phyloP scores from a whole-genome alignment of 192 early-diverging fungal genomes.

The Pilaira anomala region DNA sequence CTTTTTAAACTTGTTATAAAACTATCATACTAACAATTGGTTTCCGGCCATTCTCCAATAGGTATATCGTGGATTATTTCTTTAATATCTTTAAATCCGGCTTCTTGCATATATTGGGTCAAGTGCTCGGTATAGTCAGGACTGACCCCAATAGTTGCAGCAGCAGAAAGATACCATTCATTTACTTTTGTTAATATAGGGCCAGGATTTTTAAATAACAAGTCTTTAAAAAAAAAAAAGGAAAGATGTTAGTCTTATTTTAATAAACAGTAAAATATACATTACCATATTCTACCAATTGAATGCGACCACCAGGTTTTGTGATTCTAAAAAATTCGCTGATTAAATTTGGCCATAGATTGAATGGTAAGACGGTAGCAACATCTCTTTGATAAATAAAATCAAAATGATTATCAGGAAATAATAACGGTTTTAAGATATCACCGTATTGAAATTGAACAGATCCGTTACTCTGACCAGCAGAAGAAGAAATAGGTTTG shows the following conservation, averaged over 20 bases:
- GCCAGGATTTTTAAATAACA: conserved; percentile 20
- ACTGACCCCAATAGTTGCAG: conserved; percentile 8
- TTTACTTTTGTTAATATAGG: conserved; percentile 25
- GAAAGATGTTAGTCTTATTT: too few relatives aligned
- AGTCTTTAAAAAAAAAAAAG: conserved; percentile 7
- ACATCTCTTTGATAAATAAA: conserved; percentile 39
- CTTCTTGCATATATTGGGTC: neutral
- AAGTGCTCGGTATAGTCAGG: conserved; percentile 4
- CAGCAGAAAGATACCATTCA: conserved; percentile 25
- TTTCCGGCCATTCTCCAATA: conserved; percentile 32
- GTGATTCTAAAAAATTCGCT: conserved; percentile 11
- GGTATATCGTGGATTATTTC: conserved; percentile 26
- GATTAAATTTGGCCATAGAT: conserved; percentile 22
- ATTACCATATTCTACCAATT: conserved; percentile 32
- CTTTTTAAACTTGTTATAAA: neutral
- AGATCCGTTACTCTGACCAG: neutral
- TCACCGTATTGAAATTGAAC: conserved; percentile 28
- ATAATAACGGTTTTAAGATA: conserved; percentile 36
- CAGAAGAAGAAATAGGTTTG: neutral
- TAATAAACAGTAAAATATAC: too few relatives aligned
- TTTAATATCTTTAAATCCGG: conserved; percentile 24
- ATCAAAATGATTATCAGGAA: conserved; percentile 47
- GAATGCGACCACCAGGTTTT: conserved; percentile 26
- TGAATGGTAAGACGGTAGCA: conserved; percentile 11
- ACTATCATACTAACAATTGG: conserved; percentile 22